Base-by-base conservation (phyloP, 331 rosid species). In the Ulmus americana region DNA sequence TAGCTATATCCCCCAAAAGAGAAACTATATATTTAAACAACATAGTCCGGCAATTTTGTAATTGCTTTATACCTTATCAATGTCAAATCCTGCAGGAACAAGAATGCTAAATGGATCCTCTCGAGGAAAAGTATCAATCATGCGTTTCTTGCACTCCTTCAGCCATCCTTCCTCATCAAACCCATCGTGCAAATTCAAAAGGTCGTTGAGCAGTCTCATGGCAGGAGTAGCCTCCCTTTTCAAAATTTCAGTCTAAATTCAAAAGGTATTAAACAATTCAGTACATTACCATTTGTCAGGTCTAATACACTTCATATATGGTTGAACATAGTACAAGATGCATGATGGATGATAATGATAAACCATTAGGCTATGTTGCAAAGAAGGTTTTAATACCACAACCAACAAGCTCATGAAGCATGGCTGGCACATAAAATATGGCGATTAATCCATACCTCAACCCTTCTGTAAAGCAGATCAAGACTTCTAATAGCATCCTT, bases 21-120 rank as follows among this genome's bases (percentile, higher is more conserved):
- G 8, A 5, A 65, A 45, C 57, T 61, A 42, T 53, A 48, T 53
- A 40, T 13, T 20, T n/a, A 42, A 11, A 2, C 5, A 41, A 11
- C 6, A 20, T 16, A 43, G 64, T 8, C 62, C 10, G 67, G 68
- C 22, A 63, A 63, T 67, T 56, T 28, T 5, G 52, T 12, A 55
- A 0, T 14, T 35, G 55, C 45, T 45, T 35, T 76, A 65, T 71
- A 92, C 98, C 98, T 82, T 80, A 65, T 89, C 91, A 39, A 89
- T 61, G 77, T 92, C 95, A 41, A 86, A 85, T 63, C 97, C 98
- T 35, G 81, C 85, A 18, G 98, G 98, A 79, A 82, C 84, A 55
- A 92, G 86, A 76, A 92, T 71, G 85, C 95, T 86, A 71, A 85
- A 92, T 43, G 98, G 98, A 81, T 92, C 97, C 74, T 92, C 98